These are phyloP conservation scores for Penicillium herquei DNA, from an alignment of 495 filamentous ascomycete species.

Conservation along the genomic window DNA sequence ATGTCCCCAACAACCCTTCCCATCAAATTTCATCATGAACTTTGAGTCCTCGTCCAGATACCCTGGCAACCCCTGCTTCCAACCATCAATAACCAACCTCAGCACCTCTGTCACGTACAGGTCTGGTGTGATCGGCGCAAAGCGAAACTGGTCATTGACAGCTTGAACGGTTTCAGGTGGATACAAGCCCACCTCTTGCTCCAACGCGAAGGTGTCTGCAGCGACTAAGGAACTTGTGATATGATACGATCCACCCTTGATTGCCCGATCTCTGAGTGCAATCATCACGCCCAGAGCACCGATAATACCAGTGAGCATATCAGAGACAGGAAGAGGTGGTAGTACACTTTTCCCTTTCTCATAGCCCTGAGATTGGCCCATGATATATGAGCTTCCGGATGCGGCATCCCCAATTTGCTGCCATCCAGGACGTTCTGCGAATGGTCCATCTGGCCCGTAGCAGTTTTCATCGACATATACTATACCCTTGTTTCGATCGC, in stretches of 20 bases:
- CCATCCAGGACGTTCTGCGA: conserved; percentile 40
- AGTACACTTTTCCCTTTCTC: conserved; percentile 61
- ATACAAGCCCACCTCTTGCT: conserved; percentile 8
- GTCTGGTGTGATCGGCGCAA: conserved; percentile 2
- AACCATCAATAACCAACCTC: conserved; percentile 27
- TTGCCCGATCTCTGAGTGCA: conserved; percentile 30
- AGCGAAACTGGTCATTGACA: not conserved
- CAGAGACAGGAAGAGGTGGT: conserved; percentile 69
- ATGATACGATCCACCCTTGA: conserved; percentile 29
- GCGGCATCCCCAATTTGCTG: conserved; percentile 49
- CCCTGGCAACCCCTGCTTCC: conserved; percentile 25
- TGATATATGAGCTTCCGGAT: conserved; percentile 18
- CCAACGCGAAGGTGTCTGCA: conserved; percentile 4
- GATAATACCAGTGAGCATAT: conserved; percentile 63
- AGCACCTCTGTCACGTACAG: conserved; percentile 33
- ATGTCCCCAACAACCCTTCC: conserved; percentile 20
- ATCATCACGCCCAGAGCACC: conserved; percentile 54
- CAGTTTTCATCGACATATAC: conserved; percentile 66
- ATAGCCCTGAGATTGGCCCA: conserved; percentile 50
- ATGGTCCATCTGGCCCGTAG: conserved; percentile 49
- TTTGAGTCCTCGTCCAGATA: conserved; percentile 22
- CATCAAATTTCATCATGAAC: conserved; percentile 26
- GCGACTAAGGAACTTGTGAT: conserved; percentile 15
- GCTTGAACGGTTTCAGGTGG: conserved; percentile 1
- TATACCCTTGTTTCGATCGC: conserved; percentile 49